These are phyloP conservation scores for Eutypella sp. DNA, from an alignment of 2,329 filamentous ascomycete genomes.

Conservation along the genomic window DNA sequence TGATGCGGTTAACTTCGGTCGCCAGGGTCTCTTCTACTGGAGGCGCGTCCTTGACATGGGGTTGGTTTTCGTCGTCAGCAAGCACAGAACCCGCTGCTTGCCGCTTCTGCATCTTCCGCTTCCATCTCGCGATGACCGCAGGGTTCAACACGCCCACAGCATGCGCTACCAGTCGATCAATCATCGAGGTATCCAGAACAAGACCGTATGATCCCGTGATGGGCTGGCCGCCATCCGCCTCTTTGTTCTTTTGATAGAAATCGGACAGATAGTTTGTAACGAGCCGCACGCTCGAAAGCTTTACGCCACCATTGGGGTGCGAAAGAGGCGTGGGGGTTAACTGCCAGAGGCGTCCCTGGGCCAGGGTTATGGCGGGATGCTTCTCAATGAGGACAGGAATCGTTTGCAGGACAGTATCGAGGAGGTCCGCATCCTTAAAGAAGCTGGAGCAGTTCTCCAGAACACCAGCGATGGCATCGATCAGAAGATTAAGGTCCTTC, in stretches of 20 bases:
- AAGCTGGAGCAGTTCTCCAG: constrained; percentile 50
- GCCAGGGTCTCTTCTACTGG: constrained; percentile 68
- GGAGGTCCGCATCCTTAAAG: constrained; percentile 61
- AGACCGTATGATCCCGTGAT: constrained; percentile 69
- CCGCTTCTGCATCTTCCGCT: constrained; percentile 20
- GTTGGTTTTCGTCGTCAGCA: constrained; percentile 5
- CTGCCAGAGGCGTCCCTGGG: constrained; percentile 65
- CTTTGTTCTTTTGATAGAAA: constrained; percentile 61
- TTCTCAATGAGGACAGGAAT: constrained; percentile 63
- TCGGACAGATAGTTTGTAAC: constrained; percentile 75
- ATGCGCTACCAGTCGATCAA: constrained; percentile 50
- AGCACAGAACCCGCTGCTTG: constrained; percentile 1
- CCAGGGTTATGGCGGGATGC: constrained; percentile 60
- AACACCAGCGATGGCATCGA: constrained; percentile 48
- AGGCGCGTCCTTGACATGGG: constrained; percentile 1
- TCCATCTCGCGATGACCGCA: constrained; percentile 31
- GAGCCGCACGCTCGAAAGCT: constrained; percentile 69
- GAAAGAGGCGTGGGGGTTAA: constrained; percentile 63
- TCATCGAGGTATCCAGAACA: constrained; percentile 56
- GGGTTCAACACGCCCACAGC: constrained; percentile 28
- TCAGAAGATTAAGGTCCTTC: constrained; percentile 62
- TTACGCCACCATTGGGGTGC: constrained; percentile 68
- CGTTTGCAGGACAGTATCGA: constrained; percentile 68
- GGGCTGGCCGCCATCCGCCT: constrained; percentile 49
- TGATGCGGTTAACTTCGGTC: constrained; percentile 71